Evolutionary conservation across 23 red algal species (phyloP).

Genomic region (Gracilariopsis chorda): DNA sequence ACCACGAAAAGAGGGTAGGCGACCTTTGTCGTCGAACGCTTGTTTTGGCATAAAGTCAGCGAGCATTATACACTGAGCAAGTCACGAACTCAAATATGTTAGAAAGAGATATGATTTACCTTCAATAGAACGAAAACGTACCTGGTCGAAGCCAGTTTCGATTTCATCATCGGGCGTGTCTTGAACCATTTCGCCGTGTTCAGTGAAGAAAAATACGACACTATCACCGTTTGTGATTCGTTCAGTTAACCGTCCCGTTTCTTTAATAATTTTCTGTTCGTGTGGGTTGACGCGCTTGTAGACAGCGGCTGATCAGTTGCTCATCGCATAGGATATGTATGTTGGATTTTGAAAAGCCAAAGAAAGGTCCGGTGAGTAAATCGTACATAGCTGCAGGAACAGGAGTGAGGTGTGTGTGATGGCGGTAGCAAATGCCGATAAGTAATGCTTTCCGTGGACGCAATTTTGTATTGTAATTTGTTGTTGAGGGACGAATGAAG

Average conservation of each 20-base stretch:
- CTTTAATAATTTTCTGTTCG: background rate
- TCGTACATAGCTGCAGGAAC: conserved; percentile 49
- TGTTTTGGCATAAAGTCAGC: conserved; percentile 34
- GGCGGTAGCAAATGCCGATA: conserved; percentile 33
- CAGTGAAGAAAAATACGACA: conserved; percentile 62
- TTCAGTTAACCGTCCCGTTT: conserved; percentile 39
- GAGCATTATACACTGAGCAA: conserved; percentile 49
- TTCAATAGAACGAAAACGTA: background rate
- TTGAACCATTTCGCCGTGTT: conserved; percentile 47
- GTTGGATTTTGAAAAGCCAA: conserved; percentile 35
- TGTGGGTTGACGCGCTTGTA: background rate
- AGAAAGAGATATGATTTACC: background rate
- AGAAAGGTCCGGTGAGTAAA: conserved; percentile 23
- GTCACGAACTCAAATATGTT: background rate
- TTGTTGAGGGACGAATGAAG: background rate
- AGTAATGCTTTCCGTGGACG: conserved; percentile 53
- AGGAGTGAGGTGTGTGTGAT: conserved; percentile 16
- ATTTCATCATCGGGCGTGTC: conserved; percentile 57
- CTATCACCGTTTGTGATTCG: conserved; percentile 34
- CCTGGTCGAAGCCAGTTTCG: conserved; percentile 58
- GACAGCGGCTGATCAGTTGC: background rate
- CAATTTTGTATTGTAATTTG: background rate
- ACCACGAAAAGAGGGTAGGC: background rate
- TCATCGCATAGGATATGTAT: conserved; percentile 46
- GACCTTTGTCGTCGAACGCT: background rate